These are phyloP conservation scores for Styphnolobium japonicum DNA, from an alignment of 306 rosid genomes.

Conservation along the genomic window DNA sequence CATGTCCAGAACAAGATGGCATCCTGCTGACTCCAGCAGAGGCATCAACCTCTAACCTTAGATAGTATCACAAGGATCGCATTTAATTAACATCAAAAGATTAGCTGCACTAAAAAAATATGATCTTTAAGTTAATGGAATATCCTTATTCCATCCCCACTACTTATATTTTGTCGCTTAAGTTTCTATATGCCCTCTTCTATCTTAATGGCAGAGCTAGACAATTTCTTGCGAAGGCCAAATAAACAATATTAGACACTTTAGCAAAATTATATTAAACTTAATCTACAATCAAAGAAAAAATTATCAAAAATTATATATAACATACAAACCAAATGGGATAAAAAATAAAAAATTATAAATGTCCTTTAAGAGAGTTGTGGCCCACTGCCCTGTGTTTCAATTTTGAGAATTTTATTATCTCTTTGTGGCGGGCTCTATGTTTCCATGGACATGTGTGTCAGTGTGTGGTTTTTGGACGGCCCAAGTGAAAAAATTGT, in stretches of 20 bases:
- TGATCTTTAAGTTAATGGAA: neutral
- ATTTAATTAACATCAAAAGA: conserved; percentile 2
- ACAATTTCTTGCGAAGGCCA: neutral
- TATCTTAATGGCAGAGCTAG: neutral
- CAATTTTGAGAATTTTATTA: neutral
- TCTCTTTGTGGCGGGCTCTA: neutral
- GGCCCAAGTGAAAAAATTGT: neutral
- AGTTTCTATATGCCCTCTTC: neutral
- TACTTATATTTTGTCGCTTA: neutral
- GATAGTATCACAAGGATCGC: neutral
- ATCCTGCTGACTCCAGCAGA: neutral
- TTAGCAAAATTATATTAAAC: neutral
- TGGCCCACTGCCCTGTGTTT: neutral
- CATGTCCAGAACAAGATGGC: neutral
- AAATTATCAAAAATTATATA: neutral
- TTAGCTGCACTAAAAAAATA: neutral
- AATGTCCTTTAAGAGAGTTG: neutral
- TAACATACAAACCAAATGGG: neutral
- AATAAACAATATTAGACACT: neutral
- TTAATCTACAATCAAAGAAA: neutral
- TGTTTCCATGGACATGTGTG: neutral
- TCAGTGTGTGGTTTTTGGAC: neutral
- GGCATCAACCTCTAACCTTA: neutral
- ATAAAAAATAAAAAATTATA: neutral
- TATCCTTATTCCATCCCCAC: neutral